Percentiles rank a stretch among this genome's conserved stretches.
phyloP scores from a whole-genome alignment of 805 yeast genomes.

The Saccharomycopsis capsularis region DNA sequence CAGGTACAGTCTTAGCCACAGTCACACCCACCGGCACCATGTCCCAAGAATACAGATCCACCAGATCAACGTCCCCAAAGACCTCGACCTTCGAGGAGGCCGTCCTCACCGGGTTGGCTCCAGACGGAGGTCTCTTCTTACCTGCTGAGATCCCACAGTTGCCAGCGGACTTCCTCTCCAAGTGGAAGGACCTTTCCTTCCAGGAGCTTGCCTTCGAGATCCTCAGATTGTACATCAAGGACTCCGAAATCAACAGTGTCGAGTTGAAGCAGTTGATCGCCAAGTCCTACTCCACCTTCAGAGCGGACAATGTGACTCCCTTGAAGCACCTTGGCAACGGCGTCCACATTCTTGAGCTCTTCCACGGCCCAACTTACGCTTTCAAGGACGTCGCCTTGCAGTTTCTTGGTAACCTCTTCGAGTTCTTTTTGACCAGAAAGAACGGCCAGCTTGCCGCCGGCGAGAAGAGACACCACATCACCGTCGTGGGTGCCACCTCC shows the following conservation, averaged over 20 bases:
- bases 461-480: conserved; percentile 66
- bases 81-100: conserved; percentile 69
- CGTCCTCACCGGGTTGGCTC: conserved; percentile 84
- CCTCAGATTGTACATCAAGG: conserved; percentile 68
- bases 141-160: conserved; percentile 77
- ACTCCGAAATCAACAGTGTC: conserved; percentile 61
- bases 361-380: conserved; percentile 99
- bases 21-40: no score
- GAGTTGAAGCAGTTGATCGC: conserved; percentile 59
- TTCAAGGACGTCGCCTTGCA: conserved; percentile 98
- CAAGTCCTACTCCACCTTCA: conserved; percentile 84
- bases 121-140: conserved; percentile 92
- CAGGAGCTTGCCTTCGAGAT: conserved; percentile 84
- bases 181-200: conserved; percentile 73
- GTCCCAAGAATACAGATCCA: conserved; percentile 68
- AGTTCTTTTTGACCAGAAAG: conserved; percentile 75
- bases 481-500: conserved; percentile 98
- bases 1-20: no score
- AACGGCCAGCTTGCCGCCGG: conserved; percentile 47
- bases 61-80: conserved; percentile 53
- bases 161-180: conserved; percentile 44
- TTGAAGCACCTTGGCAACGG: conserved; percentile 45
- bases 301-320: conserved; percentile 86
- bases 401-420: conserved; percentile 95
- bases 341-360: conserved; percentile 77